Percentiles rank a stretch among this genome's conserved stretches.
phyloP scores from a whole-genome alignment of 495 filamentous ascomycete species.

The Aspergillus nanangensis region DNA sequence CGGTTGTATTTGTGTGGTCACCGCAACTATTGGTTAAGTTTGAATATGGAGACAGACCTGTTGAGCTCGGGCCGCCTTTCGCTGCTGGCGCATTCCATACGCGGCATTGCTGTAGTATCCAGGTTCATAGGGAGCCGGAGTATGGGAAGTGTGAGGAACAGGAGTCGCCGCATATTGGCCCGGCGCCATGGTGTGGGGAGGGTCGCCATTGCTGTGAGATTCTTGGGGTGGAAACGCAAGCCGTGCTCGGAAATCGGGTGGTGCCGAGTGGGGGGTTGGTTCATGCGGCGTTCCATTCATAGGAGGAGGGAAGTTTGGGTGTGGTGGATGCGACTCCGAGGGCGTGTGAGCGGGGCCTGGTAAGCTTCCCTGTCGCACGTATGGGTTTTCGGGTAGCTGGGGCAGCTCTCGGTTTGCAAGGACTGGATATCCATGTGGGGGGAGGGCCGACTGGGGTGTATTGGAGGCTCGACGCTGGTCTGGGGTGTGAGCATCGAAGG shows the following conservation, averaged over 20 bases:
- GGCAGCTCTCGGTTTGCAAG: conserved; percentile 37
- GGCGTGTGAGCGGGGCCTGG: conserved; percentile 27
- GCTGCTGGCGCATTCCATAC: conserved; percentile 33
- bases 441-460: conserved; percentile 24
- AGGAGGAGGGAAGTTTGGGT: conserved; percentile 21
- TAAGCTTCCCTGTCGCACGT: conserved; percentile 30
- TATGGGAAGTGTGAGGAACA: conserved; percentile 17
- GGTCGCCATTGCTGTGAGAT: conserved; percentile 21
- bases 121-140: conserved; percentile 27
- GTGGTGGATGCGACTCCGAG: conserved; percentile 21
- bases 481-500: conserved; percentile 26
- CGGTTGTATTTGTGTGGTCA: too few species aligned
- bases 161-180: conserved; percentile 18
- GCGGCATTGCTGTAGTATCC: conserved; percentile 28
- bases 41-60: too few species aligned
- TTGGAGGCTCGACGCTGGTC: conserved; percentile 31
- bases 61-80: conserved; percentile 38
- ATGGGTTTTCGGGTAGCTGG: conserved; percentile 34
- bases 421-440: conserved; percentile 26
- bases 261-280: conserved; percentile 28
- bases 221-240: conserved; percentile 32
- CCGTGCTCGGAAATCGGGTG: conserved; percentile 34
- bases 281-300: conserved; percentile 37
- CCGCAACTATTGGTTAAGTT: too few species aligned
- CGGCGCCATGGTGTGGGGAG: conserved; percentile 18